Conservation (phyloP, 2,329 filamentous ascomycete genomes). For the Podosphaera leucotricha region DNA sequence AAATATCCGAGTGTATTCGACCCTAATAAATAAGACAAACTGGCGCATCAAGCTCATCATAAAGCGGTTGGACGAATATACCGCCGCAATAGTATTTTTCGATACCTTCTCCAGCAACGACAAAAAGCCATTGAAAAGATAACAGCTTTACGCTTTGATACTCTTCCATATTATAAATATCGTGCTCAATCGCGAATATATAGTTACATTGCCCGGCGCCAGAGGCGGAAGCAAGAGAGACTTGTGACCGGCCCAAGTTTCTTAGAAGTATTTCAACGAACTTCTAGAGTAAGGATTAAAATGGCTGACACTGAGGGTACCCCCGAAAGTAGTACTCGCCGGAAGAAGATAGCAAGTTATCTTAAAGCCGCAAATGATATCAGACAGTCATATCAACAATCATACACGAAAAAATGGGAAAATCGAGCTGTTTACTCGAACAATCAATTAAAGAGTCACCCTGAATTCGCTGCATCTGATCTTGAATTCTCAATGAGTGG, state of each 20-base stretch:
- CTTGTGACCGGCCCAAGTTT: slow-evolving; percentile 15
- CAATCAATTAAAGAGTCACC: slow-evolving; percentile 29
- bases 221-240: slow-evolving; percentile 28
- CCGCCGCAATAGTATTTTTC: slow-evolving; percentile 28
- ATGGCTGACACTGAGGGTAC: slow-evolving; percentile 16
- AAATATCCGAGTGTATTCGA: background rate
- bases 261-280: slow-evolving; percentile 10
- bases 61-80: slow-evolving; percentile 16
- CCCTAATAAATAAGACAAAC: slow-evolving; percentile 6
- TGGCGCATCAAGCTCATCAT: slow-evolving; percentile 11
- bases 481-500: slow-evolving; percentile 58
- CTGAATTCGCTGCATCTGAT: slow-evolving; percentile 54
- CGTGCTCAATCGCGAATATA: slow-evolving; percentile 56
- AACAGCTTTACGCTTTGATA: slow-evolving; percentile 49
- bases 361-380: slow-evolving; percentile 49
- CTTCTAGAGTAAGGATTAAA: slow-evolving; percentile 10
- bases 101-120: slow-evolving; percentile 44
- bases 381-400: slow-evolving; percentile 39
- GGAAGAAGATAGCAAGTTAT: slow-evolving; percentile 56
- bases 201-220: slow-evolving; percentile 41
- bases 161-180: slow-evolving; percentile 45
- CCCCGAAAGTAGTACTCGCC: slow-evolving; percentile 41
- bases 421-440: slow-evolving; percentile 20
- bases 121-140: slow-evolving; percentile 39
- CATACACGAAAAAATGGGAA: slow-evolving; percentile 23